Evolutionary conservation across 495 filamentous ascomycete genomes (phyloP).

Genomic region (Talaromyces nanjingensis): DNA sequence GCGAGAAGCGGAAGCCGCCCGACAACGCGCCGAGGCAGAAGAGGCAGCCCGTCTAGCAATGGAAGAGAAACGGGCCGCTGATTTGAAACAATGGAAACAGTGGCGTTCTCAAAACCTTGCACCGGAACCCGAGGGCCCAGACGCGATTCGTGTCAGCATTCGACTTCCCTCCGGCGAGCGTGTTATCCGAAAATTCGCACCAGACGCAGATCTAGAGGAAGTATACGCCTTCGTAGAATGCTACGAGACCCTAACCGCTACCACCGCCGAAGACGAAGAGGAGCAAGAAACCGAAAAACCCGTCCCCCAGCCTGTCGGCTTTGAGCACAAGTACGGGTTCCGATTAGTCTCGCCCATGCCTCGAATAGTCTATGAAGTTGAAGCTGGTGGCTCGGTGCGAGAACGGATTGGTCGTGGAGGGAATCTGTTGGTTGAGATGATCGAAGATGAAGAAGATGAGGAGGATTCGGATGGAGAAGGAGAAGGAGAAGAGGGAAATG

Average conservation of each 20-base stretch:
- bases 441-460: slow-evolving; percentile 52
- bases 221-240: slow-evolving; percentile 97
- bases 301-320: slow-evolving; percentile 53
- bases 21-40: slow-evolving; percentile 54
- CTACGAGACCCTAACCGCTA: slow-evolving; percentile 52
- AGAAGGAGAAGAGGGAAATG: slow-evolving; percentile 15
- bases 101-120: slow-evolving; percentile 68
- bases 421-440: slow-evolving; percentile 79
- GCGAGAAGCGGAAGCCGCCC: slow-evolving; percentile 66
- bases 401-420: slow-evolving; percentile 75
- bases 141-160: slow-evolving; percentile 73
- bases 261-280: slow-evolving; percentile 12
- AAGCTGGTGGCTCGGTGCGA: slow-evolving; percentile 53
- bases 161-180: slow-evolving; percentile 67
- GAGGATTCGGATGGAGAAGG: slow-evolving; percentile 31
- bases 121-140: slow-evolving; percentile 64
- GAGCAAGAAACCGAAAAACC: slow-evolving; percentile 11
- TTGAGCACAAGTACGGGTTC: slow-evolving; percentile 74
- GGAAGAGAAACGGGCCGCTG: slow-evolving; percentile 47
- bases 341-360: slow-evolving; percentile 78
- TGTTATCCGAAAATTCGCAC: slow-evolving; percentile 65
- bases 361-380: slow-evolving; percentile 64
- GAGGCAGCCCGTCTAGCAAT: slow-evolving; percentile 56
- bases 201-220: slow-evolving; percentile 67
- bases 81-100: slow-evolving; percentile 64